Evolutionary conservation across 2,329 filamentous ascomycete genomes (phyloP), one percentile per base, ranked within the genome.

Genomic region (Claviceps africana): DNA sequence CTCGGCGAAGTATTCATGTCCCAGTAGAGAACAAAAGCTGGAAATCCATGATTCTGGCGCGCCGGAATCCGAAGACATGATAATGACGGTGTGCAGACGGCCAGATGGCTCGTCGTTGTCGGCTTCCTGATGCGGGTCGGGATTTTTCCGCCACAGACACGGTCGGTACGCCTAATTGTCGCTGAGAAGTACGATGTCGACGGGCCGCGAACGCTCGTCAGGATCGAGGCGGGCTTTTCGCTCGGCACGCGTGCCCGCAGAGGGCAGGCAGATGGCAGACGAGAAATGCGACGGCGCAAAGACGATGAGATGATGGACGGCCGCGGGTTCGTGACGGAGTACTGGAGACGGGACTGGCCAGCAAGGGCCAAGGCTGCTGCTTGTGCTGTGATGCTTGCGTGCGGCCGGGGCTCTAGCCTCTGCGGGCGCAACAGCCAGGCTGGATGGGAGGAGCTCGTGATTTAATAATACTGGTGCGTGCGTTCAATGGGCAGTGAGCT

Each of bases 1-100:
- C 73, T 98, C 93, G 56, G 93, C 93, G 69, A 98, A 98, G 73
- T 97, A 98, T 70, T 98, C 93, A 67, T 98, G 93, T 56, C 93
- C 93, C 55, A 97, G 79, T 46, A 97, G 76, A 40, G 88, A 89
- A 75, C 93, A 98, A 69, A 96, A 98, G 54, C 90, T 94, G 57
- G 88, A 86, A 73, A 98, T 97, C 93, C 93, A 98, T 52, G 90
- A 95, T 74, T 98, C 93, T 56, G 78, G 77, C 31, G 75, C 70
- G 51, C 76, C 78, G 51, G 78, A 81, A 49, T 78, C 79, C 51
- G 76, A 76, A 60, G 78, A 82, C 78, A 81, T 81, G 62, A 46
- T 58, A 58, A 39, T 40, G 44, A 46, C 8, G 28, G 25, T 10
- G 35, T 17, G 15, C 19, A 40, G 51, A 40, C 28, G 30, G 42